Evolutionary conservation across 2,329 filamentous ascomycete species (phyloP), one percentile per base, ranked within the genome.

Genomic region (Coniochaeta sp.): DNA sequence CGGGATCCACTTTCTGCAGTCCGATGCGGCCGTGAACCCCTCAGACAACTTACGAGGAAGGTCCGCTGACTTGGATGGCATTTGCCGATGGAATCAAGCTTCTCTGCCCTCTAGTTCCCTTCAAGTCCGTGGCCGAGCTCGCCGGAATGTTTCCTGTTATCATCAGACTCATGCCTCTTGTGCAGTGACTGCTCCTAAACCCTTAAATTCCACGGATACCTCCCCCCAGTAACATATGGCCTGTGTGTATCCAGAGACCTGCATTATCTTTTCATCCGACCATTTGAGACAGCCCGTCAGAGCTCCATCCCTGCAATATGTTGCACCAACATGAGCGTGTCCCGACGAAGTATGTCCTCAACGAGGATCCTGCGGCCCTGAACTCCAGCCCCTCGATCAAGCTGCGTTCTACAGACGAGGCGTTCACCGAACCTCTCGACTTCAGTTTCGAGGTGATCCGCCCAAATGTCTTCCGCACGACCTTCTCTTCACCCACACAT

Each of bases 401-500:
- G 50, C 73, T 85, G 36, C 71, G 71, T 50, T 80, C 77, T 6
- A 68, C 65, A 19, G 72, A 75, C 38, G 67, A 69, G 8, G 61
- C 33, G 19, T 54, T 61, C 22, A 71, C 77, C 1, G 72, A 69
- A 28, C 64, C 76, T 0, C 83, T 84, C 62, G 71, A 78, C 17
- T 90, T 90, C 68, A 77, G 77, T 0, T 89, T 90, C 63, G 83
- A 89, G 68, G 78, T 82, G 0, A 66, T 90, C 33, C 79, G 81
- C 17, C 76, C 80, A 22, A 87, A 86, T 58, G 74, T 90, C 17
- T 91, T 90, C 72, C 78, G 87, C 47, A 88, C 87, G 1, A 87
- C 85, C 0, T 90, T 90, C 68, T 80, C 81, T 1, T 87, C 87
- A 0, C 67, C 77, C 16, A 77, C 78, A 2, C 87, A 90, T 66